Conservation (phyloP, 768 basidiomycete species). For the Leccinum fibrillosum region DNA sequence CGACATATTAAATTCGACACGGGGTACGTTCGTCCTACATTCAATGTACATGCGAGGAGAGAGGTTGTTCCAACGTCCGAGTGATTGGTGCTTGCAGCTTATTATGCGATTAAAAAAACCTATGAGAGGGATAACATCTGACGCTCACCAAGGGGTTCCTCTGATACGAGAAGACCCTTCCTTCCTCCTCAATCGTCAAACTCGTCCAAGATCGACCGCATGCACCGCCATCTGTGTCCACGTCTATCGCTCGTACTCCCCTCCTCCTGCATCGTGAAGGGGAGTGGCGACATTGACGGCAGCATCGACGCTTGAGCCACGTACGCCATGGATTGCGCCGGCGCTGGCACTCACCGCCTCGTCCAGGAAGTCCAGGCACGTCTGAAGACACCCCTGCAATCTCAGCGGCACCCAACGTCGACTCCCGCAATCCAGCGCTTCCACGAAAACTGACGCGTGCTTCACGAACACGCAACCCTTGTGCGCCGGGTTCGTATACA, state of each 20-base stretch:
- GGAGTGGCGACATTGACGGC: neutral
- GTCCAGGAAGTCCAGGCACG: slow-evolving; percentile 62
- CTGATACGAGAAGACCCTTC: neutral
- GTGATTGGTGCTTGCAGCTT: too few relatives aligned
- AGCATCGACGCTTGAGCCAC: neutral
- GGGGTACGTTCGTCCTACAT: too few relatives aligned
- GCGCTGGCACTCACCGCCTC: neutral
- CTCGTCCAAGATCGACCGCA: slow-evolving; percentile 25
- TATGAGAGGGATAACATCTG: neutral
- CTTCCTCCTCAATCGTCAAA: slow-evolving; percentile 21
- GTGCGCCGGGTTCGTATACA: slow-evolving; percentile 34
- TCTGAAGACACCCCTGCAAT: slow-evolving; percentile 57
- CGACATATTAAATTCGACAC: too few relatives aligned
- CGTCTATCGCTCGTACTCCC: slow-evolving; percentile 8
- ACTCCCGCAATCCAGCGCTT: slow-evolving; percentile 50
- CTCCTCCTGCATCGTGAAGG: neutral
- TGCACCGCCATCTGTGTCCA: slow-evolving; percentile 15
- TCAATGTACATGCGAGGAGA: too few relatives aligned
- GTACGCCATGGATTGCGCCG: neutral
- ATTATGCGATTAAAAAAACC: too few relatives aligned
- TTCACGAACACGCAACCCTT: slow-evolving; percentile 20
- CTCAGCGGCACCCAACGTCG: slow-evolving; percentile 30
- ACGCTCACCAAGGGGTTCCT: neutral
- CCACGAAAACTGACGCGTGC: slow-evolving; percentile 64
- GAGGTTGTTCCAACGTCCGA: too few relatives aligned